Evolutionary conservation across 2,329 filamentous ascomycete genomes (phyloP), one percentile per base, ranked within the genome.

Genomic region (Purpureocillium lavendulum): DNA sequence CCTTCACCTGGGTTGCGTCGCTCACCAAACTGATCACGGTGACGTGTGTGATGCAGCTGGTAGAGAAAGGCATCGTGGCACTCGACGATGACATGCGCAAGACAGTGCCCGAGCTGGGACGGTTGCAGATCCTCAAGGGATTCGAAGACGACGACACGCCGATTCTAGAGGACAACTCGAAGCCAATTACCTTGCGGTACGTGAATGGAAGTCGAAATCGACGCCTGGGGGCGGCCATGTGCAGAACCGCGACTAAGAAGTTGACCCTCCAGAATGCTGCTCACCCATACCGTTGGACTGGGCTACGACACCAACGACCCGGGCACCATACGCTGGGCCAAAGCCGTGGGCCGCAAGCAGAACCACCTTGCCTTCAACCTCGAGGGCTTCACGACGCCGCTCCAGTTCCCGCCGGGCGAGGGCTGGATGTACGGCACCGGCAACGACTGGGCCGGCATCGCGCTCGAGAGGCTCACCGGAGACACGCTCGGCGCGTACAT

Each of bases 211-310:
- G n/a, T n/a, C n/a, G n/a, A n/a, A n/a, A n/a, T n/a, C n/a, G n/a
- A n/a, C n/a, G n/a, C n/a, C n/a, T n/a, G n/a, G n/a, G n/a, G n/a
- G n/a, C 29, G n/a, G n/a, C n/a, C n/a, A n/a, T n/a, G 13, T n/a
- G 15, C 30, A 61, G 59, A 6, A 57, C 1, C 59, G 21, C 21
- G 10, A 26, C 21, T 10, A 26, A 5, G 6, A 5, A 5, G 21
- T 10, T 26, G 21, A 26, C 21, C 6, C 21, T 26, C 6, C 21
- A 26, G 21, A 10, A 26, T 26, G 21, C 21, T 26, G 21, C 21
- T 77, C 3, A 67, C 66, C 0, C 73, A 77, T 49, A 67, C 69
- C 0, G 54, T 61, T 5, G 73, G 73, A 2, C 41, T 73, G 1
- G 59, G 56, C 2, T 69, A 71, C 48, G 67, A 70, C 31, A 30